These are phyloP conservation scores for Tylopilus orsonianus DNA, from an alignment of 1,284 basidiomycete genomes.

Conservation along the genomic window DNA sequence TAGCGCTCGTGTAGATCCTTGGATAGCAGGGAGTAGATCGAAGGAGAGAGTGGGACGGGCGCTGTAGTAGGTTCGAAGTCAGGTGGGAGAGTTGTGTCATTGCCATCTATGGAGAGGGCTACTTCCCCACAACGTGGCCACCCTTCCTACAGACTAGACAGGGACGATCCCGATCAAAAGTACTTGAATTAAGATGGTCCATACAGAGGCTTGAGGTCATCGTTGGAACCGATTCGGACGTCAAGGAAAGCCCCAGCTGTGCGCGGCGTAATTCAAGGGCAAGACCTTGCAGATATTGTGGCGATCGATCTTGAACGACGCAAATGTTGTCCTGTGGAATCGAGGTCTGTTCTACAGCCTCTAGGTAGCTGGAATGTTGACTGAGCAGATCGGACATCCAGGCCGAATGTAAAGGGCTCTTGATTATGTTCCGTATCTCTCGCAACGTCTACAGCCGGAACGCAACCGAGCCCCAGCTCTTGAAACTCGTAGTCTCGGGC, in stretches of 20 bases:
- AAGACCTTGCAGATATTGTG: neutral
- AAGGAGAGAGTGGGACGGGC: neutral
- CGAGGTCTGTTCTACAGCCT: no score
- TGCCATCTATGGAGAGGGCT: neutral
- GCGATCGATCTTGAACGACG: no score
- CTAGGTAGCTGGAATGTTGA: no score
- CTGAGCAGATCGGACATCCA: no score
- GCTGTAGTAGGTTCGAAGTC: neutral
- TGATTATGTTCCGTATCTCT: no score
- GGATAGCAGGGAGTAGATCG: neutral
- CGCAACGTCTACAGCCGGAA: no score
- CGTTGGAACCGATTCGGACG: neutral
- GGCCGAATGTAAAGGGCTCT: no score
- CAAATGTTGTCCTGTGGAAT: no score
- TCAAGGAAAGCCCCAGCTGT: no score
- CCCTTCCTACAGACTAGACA: slow-evolving; percentile 10
- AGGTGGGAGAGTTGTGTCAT: neutral
- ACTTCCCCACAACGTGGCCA: slow-evolving; percentile 8
- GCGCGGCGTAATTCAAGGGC: no score
- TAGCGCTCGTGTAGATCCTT: neutral
- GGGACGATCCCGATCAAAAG: neutral
- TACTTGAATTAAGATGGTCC: neutral
- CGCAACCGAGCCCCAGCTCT: no score
- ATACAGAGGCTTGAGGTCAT: neutral
- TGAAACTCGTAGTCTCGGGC: no score